These are phyloP conservation scores for Papiliotrema flavescens DNA, from an alignment of 1,284 basidiomycete genomes.

Conservation along the genomic window DNA sequence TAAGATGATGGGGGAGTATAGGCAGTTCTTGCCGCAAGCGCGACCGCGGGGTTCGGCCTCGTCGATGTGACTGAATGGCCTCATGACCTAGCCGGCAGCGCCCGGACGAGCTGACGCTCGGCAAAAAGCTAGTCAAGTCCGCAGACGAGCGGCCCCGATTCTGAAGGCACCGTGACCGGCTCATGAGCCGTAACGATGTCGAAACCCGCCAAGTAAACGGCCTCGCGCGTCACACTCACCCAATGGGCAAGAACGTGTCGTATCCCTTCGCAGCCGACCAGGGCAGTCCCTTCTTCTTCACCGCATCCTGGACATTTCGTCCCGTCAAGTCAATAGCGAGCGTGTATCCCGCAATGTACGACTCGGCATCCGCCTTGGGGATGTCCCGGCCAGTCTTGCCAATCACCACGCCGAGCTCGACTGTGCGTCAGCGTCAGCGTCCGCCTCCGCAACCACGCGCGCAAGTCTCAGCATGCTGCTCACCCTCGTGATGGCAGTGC, in stretches of 20 bases:
- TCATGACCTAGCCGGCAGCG: too few species aligned
- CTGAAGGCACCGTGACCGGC: too few species aligned
- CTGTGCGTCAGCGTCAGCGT: constrained; percentile 50
- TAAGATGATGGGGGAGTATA: too few species aligned
- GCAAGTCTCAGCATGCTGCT: constrained; percentile 10
- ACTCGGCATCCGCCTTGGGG: constrained; percentile 63
- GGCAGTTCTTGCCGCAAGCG: too few species aligned
- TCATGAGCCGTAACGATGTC: too few species aligned
- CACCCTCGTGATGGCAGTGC: constrained; percentile 86
- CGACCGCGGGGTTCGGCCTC: too few species aligned
- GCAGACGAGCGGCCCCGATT: too few species aligned
- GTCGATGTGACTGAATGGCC: too few species aligned
- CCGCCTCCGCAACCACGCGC: neutral
- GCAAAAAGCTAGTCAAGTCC: too few species aligned
- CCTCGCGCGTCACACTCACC: constrained; percentile 36
- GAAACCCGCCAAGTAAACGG: too few species aligned
- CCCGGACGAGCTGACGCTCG: too few species aligned
- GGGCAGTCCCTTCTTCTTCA: constrained; percentile 87
- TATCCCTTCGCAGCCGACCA: constrained; percentile 92
- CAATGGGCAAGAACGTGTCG: constrained; percentile 80
- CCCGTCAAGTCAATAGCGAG: constrained; percentile 94
- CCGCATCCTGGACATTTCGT: constrained; percentile 88
- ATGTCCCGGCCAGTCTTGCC: constrained; percentile 82
- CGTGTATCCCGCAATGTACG: constrained; percentile 87
- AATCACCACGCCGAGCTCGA: constrained; percentile 95